Evolutionary conservation across 495 filamentous ascomycete species (phyloP), one percentile per base, ranked within the genome.

Genomic region (Lasiosphaeria ovina): DNA sequence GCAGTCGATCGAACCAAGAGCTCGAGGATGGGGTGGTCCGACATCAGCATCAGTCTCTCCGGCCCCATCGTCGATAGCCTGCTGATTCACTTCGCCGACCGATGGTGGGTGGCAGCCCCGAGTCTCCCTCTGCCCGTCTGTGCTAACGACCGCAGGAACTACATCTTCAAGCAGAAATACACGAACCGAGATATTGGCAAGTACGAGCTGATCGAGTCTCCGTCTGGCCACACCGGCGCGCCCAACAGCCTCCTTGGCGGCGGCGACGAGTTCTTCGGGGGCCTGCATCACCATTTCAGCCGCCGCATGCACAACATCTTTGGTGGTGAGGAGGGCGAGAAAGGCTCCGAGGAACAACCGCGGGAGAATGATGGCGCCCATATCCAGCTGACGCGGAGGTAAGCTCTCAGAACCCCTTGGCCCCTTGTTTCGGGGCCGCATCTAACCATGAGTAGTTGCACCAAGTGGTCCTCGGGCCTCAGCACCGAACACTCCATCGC

Each of bases 11-110:
- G 93, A 17, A 89, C 85, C 50, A 83, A 83, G 62, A 89, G 77
- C 72, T 89, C 90, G 9, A 84, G 93, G 54, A 97, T 98, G 91
- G 93, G 93, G 9, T 97, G 92, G 92, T 88, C 90, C 32, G 93
- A 98, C 74, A 82, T 98, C 57, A 88, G 89, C 35, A 76, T 98
- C 35, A 91, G 88, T 58, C 66, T 98, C 33, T 81, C 80, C n/a
- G 93, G 93, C 0, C 89, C 89, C 0, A 87, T 88, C 10, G 87
- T 95, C 0, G 79, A 89, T 55, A 93, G 91, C 68, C 76, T 98
- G 16, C 79, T 84, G 17, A 79, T 80, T 3, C 91, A 97, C 67
- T 98, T 98, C 66, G 80, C 86, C 11, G 85, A 96, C 63, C 79
- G 93, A 60, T 98, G 93, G 93, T 80, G 61, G 8, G 42, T 47